Evolutionary conservation across 306 rosid species (phyloP).

Genomic region (Abrus pulchellus): DNA sequence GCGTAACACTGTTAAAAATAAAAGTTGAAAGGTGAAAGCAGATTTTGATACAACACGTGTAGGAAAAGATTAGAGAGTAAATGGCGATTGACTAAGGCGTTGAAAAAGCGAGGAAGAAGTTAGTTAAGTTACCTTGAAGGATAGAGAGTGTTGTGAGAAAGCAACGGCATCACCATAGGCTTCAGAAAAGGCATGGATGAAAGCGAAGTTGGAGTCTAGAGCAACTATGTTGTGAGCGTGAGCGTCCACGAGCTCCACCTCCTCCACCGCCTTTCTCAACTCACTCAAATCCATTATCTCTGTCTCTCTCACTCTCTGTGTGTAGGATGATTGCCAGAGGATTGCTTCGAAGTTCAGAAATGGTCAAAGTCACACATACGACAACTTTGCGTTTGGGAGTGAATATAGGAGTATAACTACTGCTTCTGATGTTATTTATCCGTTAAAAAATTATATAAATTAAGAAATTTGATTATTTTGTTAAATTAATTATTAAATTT

Average conservation of each 20-base stretch:
- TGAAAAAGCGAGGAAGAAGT: not conserved
- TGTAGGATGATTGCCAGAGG: not conserved
- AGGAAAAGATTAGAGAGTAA: not conserved
- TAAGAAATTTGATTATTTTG: too few species aligned
- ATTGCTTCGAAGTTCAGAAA: not conserved
- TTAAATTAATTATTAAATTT: too few species aligned
- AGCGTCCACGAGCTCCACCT: constrained; percentile 76
- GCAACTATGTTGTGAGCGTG: constrained; percentile 91
- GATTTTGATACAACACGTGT: not conserved
- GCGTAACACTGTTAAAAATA: not conserved
- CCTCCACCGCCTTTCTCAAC: constrained; percentile 69
- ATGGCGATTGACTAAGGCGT: not conserved
- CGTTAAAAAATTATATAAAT: too few species aligned
- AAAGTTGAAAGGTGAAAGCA: too few species aligned
- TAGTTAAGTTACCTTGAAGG: constrained; percentile 70
- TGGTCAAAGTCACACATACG: not conserved
- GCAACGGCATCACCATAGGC: constrained; percentile 73
- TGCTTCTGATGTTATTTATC: too few species aligned
- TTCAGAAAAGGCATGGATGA: constrained; percentile 74
- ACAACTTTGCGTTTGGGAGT: too few species aligned
- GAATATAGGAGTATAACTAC: too few species aligned
- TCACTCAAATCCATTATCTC: constrained; percentile 70
- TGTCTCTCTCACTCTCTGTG: too few species aligned
- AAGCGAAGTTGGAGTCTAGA: constrained; percentile 66
- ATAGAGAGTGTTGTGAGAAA: constrained; percentile 64